These are phyloP conservation scores for Coemansia sp. DNA, from an alignment of 192 early-diverging fungal species.

Conservation along the genomic window DNA sequence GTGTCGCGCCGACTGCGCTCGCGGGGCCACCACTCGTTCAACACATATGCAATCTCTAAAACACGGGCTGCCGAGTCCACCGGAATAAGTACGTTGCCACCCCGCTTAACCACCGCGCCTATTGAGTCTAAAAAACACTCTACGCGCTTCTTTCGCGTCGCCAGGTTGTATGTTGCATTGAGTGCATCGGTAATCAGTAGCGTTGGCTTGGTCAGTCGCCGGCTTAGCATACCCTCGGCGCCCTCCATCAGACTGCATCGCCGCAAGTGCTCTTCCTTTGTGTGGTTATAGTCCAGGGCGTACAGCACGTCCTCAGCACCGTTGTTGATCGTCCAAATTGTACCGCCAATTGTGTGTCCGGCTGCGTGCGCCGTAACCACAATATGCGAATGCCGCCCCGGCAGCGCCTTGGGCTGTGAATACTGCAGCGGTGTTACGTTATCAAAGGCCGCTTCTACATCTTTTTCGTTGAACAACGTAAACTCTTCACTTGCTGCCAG, in stretches of 20 bases:
- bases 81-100: conserved; percentile 85
- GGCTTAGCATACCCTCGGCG: conserved; percentile 62
- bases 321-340: conserved; percentile 95
- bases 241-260: conserved; percentile 36
- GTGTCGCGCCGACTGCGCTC: conserved; percentile 53
- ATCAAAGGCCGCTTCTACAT: conserved; percentile 85
- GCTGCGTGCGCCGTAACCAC: conserved; percentile 88
- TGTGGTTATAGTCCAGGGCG: conserved; percentile 94
- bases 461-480: conserved; percentile 69
- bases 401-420: conserved; percentile 76
- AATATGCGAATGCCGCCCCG: conserved; percentile 71
- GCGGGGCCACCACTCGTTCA: conserved; percentile 83
- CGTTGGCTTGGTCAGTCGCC: conserved; percentile 74
- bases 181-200: conserved; percentile 92
- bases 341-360: conserved; percentile 94
- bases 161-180: conserved; percentile 68
- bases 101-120: conserved; percentile 59
- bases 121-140: conserved; percentile 65
- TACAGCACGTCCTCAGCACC: conserved; percentile 93
- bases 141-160: conserved; percentile 72
- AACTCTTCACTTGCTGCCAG: conserved; percentile 71
- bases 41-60: conserved; percentile 83
- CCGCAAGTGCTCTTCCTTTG: conserved; percentile 74
- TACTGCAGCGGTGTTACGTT: conserved; percentile 78
- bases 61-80: conserved; percentile 86